Evolutionary conservation across 148 eudicot genomes (phyloP).

Genomic region (Diospyros lotus): DNA sequence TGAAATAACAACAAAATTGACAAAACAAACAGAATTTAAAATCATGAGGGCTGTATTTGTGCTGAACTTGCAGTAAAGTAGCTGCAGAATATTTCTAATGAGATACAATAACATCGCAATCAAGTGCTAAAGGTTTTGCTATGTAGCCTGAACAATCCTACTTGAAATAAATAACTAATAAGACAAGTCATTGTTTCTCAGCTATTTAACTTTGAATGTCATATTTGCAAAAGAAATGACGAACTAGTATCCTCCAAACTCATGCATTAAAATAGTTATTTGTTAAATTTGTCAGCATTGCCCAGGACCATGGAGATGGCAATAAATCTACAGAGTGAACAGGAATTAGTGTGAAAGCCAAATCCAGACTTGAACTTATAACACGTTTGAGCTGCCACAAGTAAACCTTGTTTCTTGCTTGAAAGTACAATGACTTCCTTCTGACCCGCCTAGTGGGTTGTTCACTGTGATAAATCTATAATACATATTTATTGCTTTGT

Average conservation of each 20-base stretch:
- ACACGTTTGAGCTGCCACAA: too few relatives aligned
- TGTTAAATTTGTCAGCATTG: neutral
- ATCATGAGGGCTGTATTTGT: neutral
- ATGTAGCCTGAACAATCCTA: conserved; percentile 3
- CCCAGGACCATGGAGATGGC: neutral
- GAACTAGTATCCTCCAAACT: neutral
- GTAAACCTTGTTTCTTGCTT: too few relatives aligned
- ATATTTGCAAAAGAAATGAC: neutral
- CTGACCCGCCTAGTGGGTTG: too few relatives aligned
- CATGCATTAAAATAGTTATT: neutral
- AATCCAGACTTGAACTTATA: neutral
- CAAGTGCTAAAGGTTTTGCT: conserved; percentile 2
- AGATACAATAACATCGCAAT: neutral
- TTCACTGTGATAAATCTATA: too few relatives aligned
- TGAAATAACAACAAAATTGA: neutral
- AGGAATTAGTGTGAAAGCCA: neutral
- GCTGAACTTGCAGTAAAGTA: neutral
- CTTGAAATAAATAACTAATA: neutral
- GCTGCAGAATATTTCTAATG: neutral
- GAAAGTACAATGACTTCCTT: too few relatives aligned
- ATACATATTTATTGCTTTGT: too few relatives aligned
- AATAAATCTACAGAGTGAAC: neutral
- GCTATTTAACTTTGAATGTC: neutral
- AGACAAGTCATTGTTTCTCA: neutral
- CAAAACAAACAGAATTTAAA: neutral